Base-by-base conservation (phyloP, 2,329 filamentous ascomycete genomes). In the Claviceps capensis region DNA sequence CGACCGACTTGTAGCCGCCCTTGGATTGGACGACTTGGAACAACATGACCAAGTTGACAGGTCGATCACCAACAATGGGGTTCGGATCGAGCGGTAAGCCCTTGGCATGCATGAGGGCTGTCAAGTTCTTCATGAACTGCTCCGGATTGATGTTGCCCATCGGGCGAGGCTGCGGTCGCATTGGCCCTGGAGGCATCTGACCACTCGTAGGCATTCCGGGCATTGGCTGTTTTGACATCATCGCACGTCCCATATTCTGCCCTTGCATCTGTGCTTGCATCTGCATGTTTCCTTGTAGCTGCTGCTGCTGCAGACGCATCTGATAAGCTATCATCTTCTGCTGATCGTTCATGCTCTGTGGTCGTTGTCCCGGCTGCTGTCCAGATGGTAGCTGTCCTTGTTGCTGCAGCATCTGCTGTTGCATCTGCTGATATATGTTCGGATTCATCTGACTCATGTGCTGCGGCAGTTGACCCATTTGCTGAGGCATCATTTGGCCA, bases 231-330 rank as follows among this genome's bases (percentile, higher is more conserved):
- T 78, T 76, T 2, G 69, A 68, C 70, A 79, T 76, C 70, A 77
- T 75, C 52, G 66, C 76, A 51, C 70, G 72, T 19, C 69, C 72
- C 65, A 69, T 67, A 30, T 56, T 60, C 53, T 69, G 68, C 14
- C 63, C 58, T 57, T 78, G 78, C 71, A 82, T 73, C 53, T 79
- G 76, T 14, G 70, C 68, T 51, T 67, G 66, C 65, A 72, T 72
- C 49, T 75, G 72, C 62, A 77, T 73, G 40, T 72, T 74, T 9
- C 67, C 67, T 55, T 86, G 81, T 42, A 85, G 76, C 61, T 90
- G 86, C 52, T 85, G 81, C 61, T 94, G 81, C 61, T 94, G 86
- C 50, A 94, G 68, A 55, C 87, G 85, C 80, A 94, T 86, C 59
- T 94, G 87, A 61, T 94, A 91, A 48, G 84, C 70, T 52, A 81